These are phyloP conservation scores for Ascochyta pisi DNA, from an alignment of 2,329 filamentous ascomycete genomes.

Conservation along the genomic window DNA sequence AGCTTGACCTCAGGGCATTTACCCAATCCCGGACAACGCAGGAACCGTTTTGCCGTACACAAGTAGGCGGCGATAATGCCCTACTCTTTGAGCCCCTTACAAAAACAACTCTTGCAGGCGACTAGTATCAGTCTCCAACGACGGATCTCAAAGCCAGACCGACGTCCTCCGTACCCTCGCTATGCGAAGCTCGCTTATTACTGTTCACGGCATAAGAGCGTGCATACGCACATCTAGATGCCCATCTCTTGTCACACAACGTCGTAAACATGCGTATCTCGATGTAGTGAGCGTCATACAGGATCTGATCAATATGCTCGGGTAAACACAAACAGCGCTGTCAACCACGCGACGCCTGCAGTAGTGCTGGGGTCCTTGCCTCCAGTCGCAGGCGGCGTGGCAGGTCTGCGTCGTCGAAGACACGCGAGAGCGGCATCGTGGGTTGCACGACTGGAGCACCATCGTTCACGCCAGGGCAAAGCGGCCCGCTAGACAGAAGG, in stretches of 20 bases:
- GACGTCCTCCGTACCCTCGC: not conserved
- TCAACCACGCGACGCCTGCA: constrained; percentile 24
- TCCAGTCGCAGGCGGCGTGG: constrained; percentile 6
- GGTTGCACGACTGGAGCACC: constrained; percentile 20
- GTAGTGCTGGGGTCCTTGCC: constrained; percentile 15
- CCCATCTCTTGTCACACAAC: constrained; percentile 3
- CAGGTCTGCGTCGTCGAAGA: constrained; percentile 2
- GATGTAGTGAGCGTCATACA: constrained; percentile 10
- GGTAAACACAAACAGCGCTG: constrained; percentile 21
- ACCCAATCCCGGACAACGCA: not conserved
- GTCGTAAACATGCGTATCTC: not conserved
- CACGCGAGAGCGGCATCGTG: constrained; percentile 12
- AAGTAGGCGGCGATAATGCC: not conserved
- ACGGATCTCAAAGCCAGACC: not conserved
- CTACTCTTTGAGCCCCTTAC: not conserved
- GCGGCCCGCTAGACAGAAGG: constrained; percentile 38
- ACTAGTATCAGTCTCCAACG: not conserved
- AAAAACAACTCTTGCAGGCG: constrained; percentile 6
- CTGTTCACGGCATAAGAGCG: constrained; percentile 4
- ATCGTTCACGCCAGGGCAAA: constrained; percentile 39
- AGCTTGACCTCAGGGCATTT: not conserved
- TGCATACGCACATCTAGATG: not conserved
- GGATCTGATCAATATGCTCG: constrained; percentile 16
- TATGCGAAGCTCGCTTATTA: not conserved
- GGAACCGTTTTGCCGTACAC: not conserved